Evolutionary conservation across 495 filamentous ascomycete genomes (phyloP).

Genomic region (Aspergillus affinis): DNA sequence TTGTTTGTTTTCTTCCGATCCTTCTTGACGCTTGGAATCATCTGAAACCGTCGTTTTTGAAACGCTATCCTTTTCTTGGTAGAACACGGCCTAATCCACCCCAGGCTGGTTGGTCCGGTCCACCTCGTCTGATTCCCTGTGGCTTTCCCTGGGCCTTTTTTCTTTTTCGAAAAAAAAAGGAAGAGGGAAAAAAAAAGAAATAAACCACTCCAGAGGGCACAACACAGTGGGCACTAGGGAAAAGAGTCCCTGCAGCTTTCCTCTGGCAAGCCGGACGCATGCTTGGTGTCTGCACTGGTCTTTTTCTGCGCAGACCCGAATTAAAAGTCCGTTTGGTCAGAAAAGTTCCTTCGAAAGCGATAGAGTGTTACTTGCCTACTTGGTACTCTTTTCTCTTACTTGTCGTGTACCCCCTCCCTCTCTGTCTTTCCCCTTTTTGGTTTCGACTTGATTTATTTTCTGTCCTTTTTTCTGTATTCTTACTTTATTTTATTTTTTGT

Average conservation of each 20-base stretch:
- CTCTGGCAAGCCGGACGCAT: constrained; percentile 28
- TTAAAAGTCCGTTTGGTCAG: constrained; percentile 36
- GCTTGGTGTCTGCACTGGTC: constrained; percentile 20
- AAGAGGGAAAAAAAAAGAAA: no score
- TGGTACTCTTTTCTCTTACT: constrained; percentile 9
- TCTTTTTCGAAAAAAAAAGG: constrained; percentile 10
- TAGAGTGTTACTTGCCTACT: constrained; percentile 23
- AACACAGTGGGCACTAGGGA: constrained; percentile 10
- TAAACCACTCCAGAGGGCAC: no score
- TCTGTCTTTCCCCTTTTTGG: constrained; percentile 3
- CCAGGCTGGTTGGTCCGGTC: constrained; percentile 22
- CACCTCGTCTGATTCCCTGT: constrained; percentile 9
- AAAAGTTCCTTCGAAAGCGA: constrained; percentile 21
- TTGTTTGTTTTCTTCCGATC: constrained; percentile 16
- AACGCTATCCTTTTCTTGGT: constrained; percentile 26
- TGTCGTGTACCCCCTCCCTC: constrained; percentile 14
- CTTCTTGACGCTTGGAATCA: constrained; percentile 24
- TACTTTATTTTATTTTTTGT: constrained; percentile 8
- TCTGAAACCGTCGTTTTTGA: constrained; percentile 28
- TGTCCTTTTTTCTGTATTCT: constrained; percentile 10
- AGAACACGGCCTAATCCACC: constrained; percentile 22
- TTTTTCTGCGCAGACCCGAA: constrained; percentile 39
- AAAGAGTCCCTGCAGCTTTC: constrained; percentile 42
- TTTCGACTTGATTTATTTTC: constrained; percentile 8
- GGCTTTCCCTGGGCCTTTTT: constrained; percentile 6